Evolutionary conservation across 208 protist genomes (phyloP), one percentile per base, ranked within the genome.

Genomic region (Wallacemonas rigidus): DNA sequence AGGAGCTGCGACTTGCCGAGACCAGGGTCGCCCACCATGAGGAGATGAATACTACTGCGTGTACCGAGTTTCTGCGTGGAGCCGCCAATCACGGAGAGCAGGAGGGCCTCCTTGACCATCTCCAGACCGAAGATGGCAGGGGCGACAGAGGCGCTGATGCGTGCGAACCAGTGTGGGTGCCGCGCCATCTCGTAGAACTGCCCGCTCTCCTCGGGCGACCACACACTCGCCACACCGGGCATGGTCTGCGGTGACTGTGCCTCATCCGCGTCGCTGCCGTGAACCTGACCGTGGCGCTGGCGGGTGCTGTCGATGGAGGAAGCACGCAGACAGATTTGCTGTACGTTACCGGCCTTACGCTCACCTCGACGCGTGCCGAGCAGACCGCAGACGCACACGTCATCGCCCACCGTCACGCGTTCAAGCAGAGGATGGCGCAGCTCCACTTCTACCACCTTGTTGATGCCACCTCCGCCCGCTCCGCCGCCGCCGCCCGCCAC

Each of bases 1-100:
- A 99, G 90, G 71, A 99, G 80, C 85, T 99, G 98, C 53, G 86
- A 97, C 77, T 99, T 99, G 38, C 99, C 99, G 48, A 99, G 72
- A 40, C 99, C 99, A 1, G 95, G 92, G 64, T 98, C 90, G 48
- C 99, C 99, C 1, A 99, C 96, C 51, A 99, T 84, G 15, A 99
- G 88, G 2, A 99, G 60, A 80, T 99, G 99, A 6, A 98, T 93
- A 58, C 82, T 93, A 72, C 82, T 89, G 41, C 91, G 86, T n/a
- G 82, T 77, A 61, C 80, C 78, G n/a, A 78, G 65, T 55, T 85
- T 82, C 9, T 69, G 60, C 54, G 78, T 74, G 47, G 85, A 86
- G 53, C 98, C 98, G 60, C 98, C 98, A 50, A 99, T 94, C 14
- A 99, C 82, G 15, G 97, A 80, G 4, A 99, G 83, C 44, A 98